These are phyloP conservation scores for Aspergillus proliferans DNA, from an alignment of 2,329 filamentous ascomycete species.

Conservation along the genomic window DNA sequence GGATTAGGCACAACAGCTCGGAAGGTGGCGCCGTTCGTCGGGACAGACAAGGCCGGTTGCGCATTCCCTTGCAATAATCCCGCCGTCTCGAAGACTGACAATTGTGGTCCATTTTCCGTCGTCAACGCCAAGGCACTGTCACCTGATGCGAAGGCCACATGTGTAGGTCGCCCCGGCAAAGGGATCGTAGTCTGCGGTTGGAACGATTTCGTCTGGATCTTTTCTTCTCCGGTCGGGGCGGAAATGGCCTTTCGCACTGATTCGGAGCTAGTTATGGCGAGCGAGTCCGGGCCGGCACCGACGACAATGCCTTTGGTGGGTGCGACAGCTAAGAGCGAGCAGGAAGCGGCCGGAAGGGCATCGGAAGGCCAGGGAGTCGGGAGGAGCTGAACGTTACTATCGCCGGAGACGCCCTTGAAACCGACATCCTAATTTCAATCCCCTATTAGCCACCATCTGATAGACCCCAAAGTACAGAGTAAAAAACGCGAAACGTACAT, in stretches of 20 bases:
- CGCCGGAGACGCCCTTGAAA: slow-evolving; percentile 72
- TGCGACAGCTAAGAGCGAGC: slow-evolving; percentile 79
- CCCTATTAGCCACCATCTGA: slow-evolving; percentile 6
- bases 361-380: slow-evolving; percentile 68
- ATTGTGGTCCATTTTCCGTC: slow-evolving; percentile 70
- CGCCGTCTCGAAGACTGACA: slow-evolving; percentile 76
- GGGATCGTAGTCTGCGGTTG: slow-evolving; percentile 66
- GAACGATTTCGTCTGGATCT: slow-evolving; percentile 61
- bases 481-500: slow-evolving; percentile 49
- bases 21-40: slow-evolving; percentile 67
- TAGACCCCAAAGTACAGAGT: not conserved
- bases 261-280: slow-evolving; percentile 71
- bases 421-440: slow-evolving; percentile 57
- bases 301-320: slow-evolving; percentile 74
- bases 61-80: slow-evolving; percentile 60
- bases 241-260: slow-evolving; percentile 70
- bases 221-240: slow-evolving; percentile 50
- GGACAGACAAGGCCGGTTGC: slow-evolving; percentile 65
- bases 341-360: slow-evolving; percentile 64
- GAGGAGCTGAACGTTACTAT: slow-evolving; percentile 73
- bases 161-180: slow-evolving; percentile 70
- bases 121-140: slow-evolving; percentile 79
- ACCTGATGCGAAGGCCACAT: slow-evolving; percentile 85
- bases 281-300: slow-evolving; percentile 73
- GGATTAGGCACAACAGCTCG: slow-evolving; percentile 77